phyloP scores from a whole-genome alignment of 2,329 filamentous ascomycete species.

The Cladosporium sp. region DNA sequence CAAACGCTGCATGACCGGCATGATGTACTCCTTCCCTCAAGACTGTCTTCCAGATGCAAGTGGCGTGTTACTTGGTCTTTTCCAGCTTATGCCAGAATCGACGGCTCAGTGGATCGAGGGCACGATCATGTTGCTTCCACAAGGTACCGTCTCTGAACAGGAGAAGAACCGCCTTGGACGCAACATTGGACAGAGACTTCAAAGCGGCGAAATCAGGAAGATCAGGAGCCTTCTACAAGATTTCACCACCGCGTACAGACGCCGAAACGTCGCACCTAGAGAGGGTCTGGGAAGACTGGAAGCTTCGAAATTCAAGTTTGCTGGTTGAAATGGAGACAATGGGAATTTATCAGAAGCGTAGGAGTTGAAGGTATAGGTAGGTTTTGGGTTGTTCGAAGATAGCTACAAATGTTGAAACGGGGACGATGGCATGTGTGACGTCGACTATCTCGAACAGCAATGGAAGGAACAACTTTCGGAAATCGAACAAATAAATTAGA shows the following conservation, averaged over 20 bases:
- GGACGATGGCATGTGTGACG: neutral
- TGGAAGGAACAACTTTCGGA: neutral
- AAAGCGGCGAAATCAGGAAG: slow-evolving; percentile 66
- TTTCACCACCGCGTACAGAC: slow-evolving; percentile 90
- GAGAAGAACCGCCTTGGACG: slow-evolving; percentile 78
- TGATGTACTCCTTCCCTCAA: slow-evolving; percentile 98
- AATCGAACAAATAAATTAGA: neutral
- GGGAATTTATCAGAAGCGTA: neutral
- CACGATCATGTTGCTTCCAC: slow-evolving; percentile 78
- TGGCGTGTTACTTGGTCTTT: slow-evolving; percentile 82
- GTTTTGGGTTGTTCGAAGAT: neutral
- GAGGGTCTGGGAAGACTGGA: slow-evolving; percentile 86
- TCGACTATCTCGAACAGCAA: neutral
- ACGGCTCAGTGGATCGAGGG: slow-evolving; percentile 77
- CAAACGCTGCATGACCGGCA: slow-evolving; percentile 87
- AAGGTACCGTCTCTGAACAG: slow-evolving; percentile 71
- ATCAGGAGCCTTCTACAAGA: slow-evolving; percentile 86
- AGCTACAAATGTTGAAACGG: neutral
- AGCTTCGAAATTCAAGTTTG: slow-evolving; percentile 79
- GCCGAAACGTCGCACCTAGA: slow-evolving; percentile 90
- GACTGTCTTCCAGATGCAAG: slow-evolving; percentile 95
- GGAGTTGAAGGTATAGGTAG: neutral
- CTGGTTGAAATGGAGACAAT: neutral
- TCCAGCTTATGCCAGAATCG: slow-evolving; percentile 77
- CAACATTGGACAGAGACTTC: slow-evolving; percentile 73